phyloP scores from a whole-genome alignment of 1,139 yeast genomes.

The Blastobotrys proliferans region DNA sequence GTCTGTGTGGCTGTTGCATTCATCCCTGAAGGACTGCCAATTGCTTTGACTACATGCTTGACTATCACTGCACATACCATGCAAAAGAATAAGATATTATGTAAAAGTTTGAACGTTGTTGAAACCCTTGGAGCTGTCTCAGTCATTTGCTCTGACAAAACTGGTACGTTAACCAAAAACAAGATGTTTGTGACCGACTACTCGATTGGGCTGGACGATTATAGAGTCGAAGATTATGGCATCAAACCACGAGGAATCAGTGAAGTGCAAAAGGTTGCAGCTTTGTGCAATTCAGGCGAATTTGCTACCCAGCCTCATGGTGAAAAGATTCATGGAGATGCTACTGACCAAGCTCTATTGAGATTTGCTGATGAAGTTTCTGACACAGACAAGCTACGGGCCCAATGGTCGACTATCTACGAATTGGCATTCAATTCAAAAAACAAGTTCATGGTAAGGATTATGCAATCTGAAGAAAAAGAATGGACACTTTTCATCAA shows the following conservation, averaged over 20 bases:
- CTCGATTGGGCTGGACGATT: slow-evolving; percentile 2
- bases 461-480: slow-evolving; percentile 27
- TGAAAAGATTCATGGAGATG: slow-evolving; percentile 54
- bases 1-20: slow-evolving; percentile 47
- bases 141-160: too few relatives aligned
- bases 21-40: slow-evolving; percentile 54
- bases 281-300: slow-evolving; percentile 43
- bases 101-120: slow-evolving; percentile 51
- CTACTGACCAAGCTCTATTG: slow-evolving; percentile 79
- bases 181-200: slow-evolving; percentile 31
- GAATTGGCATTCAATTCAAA: slow-evolving; percentile 45
- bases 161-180: slow-evolving; percentile 58
- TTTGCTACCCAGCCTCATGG: slow-evolving; percentile 16
- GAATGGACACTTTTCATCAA: slow-evolving; percentile 52
- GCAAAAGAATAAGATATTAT: slow-evolving; percentile 45
- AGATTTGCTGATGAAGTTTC: slow-evolving; percentile 57
- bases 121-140: slow-evolving; percentile 38
- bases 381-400: slow-evolving; percentile 6
- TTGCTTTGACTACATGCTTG: slow-evolving; percentile 50
- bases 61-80: slow-evolving; percentile 48
- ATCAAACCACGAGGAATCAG: background rate
- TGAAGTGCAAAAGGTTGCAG: background rate
- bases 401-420: slow-evolving; percentile 6
- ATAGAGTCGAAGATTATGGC: background rate
- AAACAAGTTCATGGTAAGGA: slow-evolving; percentile 44